phyloP scores from a whole-genome alignment of 2,329 filamentous ascomycete species.

The Pseudonectria buxi region DNA sequence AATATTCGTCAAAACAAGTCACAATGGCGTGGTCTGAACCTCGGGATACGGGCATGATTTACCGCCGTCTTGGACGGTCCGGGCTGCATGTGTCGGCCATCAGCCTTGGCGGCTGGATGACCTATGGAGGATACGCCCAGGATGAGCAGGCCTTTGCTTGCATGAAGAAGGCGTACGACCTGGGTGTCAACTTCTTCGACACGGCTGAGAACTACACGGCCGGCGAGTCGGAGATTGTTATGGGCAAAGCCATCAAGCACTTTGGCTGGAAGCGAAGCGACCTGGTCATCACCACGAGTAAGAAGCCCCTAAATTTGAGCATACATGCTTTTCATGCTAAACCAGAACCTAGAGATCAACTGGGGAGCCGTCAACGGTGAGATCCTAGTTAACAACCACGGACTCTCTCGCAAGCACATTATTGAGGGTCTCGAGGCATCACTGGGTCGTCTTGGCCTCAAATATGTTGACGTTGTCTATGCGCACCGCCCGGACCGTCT shows the following conservation, averaged over 20 bases:
- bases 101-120: constrained; percentile 58
- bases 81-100: constrained; percentile 63
- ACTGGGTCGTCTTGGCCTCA: constrained; percentile 48
- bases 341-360: constrained; percentile 45
- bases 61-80: constrained; percentile 39
- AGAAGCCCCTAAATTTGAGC: background rate
- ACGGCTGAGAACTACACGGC: constrained; percentile 53
- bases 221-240: constrained; percentile 57
- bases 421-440: constrained; percentile 49
- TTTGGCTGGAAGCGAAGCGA: constrained; percentile 56
- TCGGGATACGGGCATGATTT: constrained; percentile 37
- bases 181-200: constrained; percentile 59
- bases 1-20: constrained; percentile 3
- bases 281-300: constrained; percentile 52
- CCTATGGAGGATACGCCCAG: constrained; percentile 60
- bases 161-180: constrained; percentile 55
- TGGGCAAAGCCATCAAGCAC: constrained; percentile 55
- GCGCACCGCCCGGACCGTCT: constrained; percentile 62
- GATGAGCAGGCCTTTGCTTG: constrained; percentile 55
- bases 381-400: constrained; percentile 57
- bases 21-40: constrained; percentile 38
- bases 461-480: constrained; percentile 63
- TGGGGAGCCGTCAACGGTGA: constrained; percentile 57
- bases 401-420: constrained; percentile 61
- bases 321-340: constrained; percentile 3